These are phyloP conservation scores for Panellus pusillus DNA, from an alignment of 768 basidiomycete genomes.

Conservation along the genomic window DNA sequence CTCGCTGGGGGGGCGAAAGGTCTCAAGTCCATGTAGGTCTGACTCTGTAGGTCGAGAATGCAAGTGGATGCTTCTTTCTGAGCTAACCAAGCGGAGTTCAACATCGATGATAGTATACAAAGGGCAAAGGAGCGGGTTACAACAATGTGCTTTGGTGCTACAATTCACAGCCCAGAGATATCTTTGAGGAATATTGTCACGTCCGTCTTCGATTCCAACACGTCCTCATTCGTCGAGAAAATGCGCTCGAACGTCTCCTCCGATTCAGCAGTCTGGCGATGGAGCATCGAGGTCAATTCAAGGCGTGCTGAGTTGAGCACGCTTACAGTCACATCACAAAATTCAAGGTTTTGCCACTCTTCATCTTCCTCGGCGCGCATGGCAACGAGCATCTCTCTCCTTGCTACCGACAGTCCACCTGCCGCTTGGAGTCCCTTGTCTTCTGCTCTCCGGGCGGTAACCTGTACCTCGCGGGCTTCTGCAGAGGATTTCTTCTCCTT, in stretches of 20 bases:
- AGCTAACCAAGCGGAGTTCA: too few relatives aligned
- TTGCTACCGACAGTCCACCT: conserved; percentile 66
- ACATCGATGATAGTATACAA: background rate
- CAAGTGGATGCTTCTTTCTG: too few relatives aligned
- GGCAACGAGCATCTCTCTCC: conserved; percentile 76
- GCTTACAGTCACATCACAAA: conserved; percentile 64
- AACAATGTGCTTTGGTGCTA: background rate
- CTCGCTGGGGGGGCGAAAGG: too few relatives aligned
- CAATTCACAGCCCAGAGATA: conserved; percentile 50
- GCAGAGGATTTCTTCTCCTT: conserved; percentile 61
- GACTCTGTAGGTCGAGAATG: too few relatives aligned
- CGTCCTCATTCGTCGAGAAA: conserved; percentile 56
- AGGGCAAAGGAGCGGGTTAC: conserved; percentile 4
- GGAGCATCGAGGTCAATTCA: conserved; percentile 11
- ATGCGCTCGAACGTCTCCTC: conserved; percentile 57
- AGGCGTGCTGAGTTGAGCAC: background rate
- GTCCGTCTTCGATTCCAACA: conserved; percentile 54
- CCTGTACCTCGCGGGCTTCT: conserved; percentile 77
- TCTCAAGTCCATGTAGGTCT: too few relatives aligned
- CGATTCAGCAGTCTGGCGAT: conserved; percentile 57
- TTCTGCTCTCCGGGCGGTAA: conserved; percentile 68
- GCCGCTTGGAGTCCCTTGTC: conserved; percentile 54
- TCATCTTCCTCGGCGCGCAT: conserved; percentile 80
- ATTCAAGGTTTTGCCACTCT: conserved; percentile 68
- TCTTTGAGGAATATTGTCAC: conserved; percentile 57